Conservation (phyloP, 371 early-diverging fungal species). For the Actinomortierella ambigua region DNA sequence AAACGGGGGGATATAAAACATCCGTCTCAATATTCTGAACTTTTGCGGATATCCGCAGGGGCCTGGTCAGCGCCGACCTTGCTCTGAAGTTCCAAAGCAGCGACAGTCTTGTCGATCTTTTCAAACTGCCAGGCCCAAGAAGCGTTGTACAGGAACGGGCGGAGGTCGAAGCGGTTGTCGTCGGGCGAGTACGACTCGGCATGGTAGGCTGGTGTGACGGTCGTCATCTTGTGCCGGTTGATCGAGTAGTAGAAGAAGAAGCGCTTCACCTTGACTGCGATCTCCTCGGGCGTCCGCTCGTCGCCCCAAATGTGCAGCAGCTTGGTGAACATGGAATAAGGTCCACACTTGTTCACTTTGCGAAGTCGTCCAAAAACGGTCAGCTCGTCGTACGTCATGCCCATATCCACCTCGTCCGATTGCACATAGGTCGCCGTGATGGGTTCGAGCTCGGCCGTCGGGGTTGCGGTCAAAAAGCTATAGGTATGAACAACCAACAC, state of each 20-base stretch:
- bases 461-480: conserved; percentile 87
- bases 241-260: conserved; percentile 97
- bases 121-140: conserved; percentile 92
- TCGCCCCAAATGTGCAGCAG: conserved; percentile 82
- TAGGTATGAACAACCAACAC: background rate
- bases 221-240: conserved; percentile 98
- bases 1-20: too few species aligned
- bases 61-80: too few species aligned
- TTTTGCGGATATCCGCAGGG: too few species aligned
- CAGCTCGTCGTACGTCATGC: conserved; percentile 95
- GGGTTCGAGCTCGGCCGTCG: conserved; percentile 96
- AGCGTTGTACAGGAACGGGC: conserved; percentile 94
- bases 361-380: conserved; percentile 91
- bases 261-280: conserved; percentile 90
- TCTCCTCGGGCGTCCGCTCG: conserved; percentile 64
- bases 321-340: conserved; percentile 89
- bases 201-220: conserved; percentile 95
- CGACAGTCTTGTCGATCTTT: conserved; percentile 77
- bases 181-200: conserved; percentile 96
- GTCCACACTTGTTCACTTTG: conserved; percentile 88
- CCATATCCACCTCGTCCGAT: conserved; percentile 96
- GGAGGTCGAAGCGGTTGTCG: conserved; percentile 95
- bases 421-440: conserved; percentile 79
- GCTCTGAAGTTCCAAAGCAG: too few species aligned
- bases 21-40: too few species aligned